Base-by-base conservation (phyloP, 768 basidiomycete genomes). In the Hygrocybe punicea region DNA sequence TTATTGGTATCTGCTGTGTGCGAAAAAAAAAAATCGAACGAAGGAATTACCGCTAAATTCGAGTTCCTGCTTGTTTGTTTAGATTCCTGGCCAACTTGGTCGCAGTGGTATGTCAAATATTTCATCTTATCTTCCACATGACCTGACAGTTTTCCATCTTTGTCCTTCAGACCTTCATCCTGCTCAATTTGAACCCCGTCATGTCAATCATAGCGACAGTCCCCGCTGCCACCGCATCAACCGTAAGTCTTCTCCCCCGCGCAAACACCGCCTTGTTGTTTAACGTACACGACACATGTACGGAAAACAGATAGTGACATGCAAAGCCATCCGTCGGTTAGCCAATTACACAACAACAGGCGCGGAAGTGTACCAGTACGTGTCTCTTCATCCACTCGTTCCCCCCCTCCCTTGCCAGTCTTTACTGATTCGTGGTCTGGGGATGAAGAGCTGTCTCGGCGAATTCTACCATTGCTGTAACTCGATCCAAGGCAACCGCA, bases 71-170 rank as follows among this genome's bases (percentile, higher is more conserved):
- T 33, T 56, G 24, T 7, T 40, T 10, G 59, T 39, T 55, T 63
- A 87, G 85, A 34, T 89, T 89, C 72, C 63, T 87, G 65, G 78
- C 84, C 17, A 89, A 89, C 70, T 63, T 86, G 60, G 64, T 87
- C 37, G 85, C 81, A 8, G 79, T 79, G 4, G 75, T 77, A 44
- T 59, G 67, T 16, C 24, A 86, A 84, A 67, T 87, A 6, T n/a
- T 29, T 9, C 34, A 6, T 51, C 50, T 47, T 46, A 34, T 42
- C 36, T 40, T 14, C 60, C 17, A 24, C 47, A 56, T 19, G 14
- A 53, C 50, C 17, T 23, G 3, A 35, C 24, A 4, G 14, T 21
- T 2, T 14, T 7, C 16, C 17, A 6, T 40, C 53, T 62, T 24
- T 21, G 24, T 48, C 25, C 13, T 19, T 24, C 56, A 78, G 75